Percentiles rank a stretch among this genome's conserved stretches.
Conservation (phyloP, 371 early-diverging fungal genomes). For the Mucor piriformis region DNA sequence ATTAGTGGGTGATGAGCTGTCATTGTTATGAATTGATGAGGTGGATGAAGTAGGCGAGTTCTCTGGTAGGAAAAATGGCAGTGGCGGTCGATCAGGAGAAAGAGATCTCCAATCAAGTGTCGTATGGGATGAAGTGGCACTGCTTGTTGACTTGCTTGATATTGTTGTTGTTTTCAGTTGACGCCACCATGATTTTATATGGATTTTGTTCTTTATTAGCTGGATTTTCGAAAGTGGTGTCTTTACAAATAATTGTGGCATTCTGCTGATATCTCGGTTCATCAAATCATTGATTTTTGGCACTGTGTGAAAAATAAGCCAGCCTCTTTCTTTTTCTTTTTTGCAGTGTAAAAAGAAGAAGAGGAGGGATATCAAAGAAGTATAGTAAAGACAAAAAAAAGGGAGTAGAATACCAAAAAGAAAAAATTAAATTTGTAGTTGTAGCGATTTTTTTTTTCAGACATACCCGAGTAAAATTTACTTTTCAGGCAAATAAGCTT, state of each 20-base stretch:
- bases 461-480: conserved; percentile 29
- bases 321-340: conserved; percentile 6
- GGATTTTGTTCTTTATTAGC: conserved; percentile 11
- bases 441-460: background rate
- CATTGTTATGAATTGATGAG: conserved; percentile 5
- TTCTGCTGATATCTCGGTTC: background rate
- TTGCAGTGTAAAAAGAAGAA: background rate
- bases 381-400: conserved; percentile 3
- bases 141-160: conserved; percentile 3
- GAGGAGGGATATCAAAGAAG: background rate
- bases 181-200: conserved; percentile 27
- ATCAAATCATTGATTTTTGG: too few relatives aligned
- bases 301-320: background rate
- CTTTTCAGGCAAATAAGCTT: conserved; percentile 21
- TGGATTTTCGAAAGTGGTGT: conserved; percentile 8
- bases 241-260: conserved; percentile 12
- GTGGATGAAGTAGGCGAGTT: conserved; percentile 7
- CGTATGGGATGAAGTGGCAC: conserved; percentile 8
- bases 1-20: background rate
- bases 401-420: conserved; percentile 4
- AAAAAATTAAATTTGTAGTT: background rate
- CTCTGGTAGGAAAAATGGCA: conserved; percentile 22
- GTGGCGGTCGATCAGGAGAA: conserved; percentile 30
- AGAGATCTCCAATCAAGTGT: conserved; percentile 31
- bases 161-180: conserved; percentile 2